phyloP scores from a whole-genome alignment of 2,329 filamentous ascomycete genomes.

The Trichoderma afroharzianum region DNA sequence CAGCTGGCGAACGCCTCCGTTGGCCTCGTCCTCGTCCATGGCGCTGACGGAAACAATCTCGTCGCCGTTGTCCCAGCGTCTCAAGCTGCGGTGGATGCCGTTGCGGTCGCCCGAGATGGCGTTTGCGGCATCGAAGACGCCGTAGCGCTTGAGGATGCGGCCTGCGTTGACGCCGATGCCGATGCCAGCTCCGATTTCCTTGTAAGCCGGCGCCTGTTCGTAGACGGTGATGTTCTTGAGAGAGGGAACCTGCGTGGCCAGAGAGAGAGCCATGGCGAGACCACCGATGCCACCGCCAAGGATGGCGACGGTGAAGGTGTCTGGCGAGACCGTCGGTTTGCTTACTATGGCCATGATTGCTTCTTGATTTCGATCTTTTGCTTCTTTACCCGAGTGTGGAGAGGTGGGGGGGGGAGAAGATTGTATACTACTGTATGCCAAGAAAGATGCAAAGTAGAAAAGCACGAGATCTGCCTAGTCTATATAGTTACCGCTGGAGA shows the following conservation, averaged over 20 bases:
- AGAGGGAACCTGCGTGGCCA: neutral
- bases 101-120: constrained; percentile 15
- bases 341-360: neutral
- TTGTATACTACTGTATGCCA: neutral
- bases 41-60: constrained; percentile 6
- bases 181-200: constrained; percentile 10
- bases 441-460: neutral
- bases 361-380: neutral
- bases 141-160: constrained; percentile 11
- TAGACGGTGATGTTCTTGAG: constrained; percentile 10
- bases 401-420: neutral
- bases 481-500: neutral
- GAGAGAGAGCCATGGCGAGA: constrained; percentile 2
- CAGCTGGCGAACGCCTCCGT: constrained; percentile 4
- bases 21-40: constrained; percentile 7
- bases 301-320: constrained; percentile 6
- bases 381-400: neutral
- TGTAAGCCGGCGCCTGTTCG: constrained; percentile 5
- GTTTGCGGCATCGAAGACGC: constrained; percentile 2
- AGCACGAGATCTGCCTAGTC: neutral
- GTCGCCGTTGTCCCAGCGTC: constrained; percentile 9
- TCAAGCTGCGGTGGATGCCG: constrained; percentile 6
- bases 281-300: constrained; percentile 7
- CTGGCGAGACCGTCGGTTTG: neutral
- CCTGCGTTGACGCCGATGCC: constrained; percentile 11